These are phyloP conservation scores for Gossypium ekmanianum DNA, from an alignment of 345 rosid species.

Conservation along the genomic window DNA sequence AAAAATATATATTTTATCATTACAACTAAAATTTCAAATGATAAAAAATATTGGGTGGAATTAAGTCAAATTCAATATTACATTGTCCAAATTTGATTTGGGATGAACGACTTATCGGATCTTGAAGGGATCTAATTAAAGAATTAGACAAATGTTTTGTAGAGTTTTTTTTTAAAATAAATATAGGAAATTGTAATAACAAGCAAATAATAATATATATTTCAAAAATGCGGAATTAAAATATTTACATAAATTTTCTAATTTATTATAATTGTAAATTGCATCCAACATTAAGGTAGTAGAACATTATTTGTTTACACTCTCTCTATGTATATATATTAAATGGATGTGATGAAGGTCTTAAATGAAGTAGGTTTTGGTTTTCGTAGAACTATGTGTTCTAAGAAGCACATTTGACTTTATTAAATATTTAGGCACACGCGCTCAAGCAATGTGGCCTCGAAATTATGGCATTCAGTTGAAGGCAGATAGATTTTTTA, in stretches of 20 bases:
- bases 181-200: no score
- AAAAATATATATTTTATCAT: no score
- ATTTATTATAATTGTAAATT: background rate
- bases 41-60: no score
- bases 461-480: background rate
- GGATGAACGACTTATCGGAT: no score
- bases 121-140: no score
- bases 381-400: background rate
- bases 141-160: no score
- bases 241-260: background rate
- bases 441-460: background rate
- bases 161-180: no score
- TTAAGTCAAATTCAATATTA: no score
- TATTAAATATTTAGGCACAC: background rate
- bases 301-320: background rate
- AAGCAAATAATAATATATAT: no score
- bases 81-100: no score
- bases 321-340: background rate
- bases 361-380: slow-evolving; percentile 9
- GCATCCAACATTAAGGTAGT: background rate
- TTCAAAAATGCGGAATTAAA: no score
- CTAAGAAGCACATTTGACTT: background rate
- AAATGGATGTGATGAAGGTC: background rate
- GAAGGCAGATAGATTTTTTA: background rate
- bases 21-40: no score